Percentiles rank a stretch among this genome's conserved stretches.
phyloP scores from a whole-genome alignment of 2,329 filamentous ascomycete genomes.

The Colletotrichum sp. region DNA sequence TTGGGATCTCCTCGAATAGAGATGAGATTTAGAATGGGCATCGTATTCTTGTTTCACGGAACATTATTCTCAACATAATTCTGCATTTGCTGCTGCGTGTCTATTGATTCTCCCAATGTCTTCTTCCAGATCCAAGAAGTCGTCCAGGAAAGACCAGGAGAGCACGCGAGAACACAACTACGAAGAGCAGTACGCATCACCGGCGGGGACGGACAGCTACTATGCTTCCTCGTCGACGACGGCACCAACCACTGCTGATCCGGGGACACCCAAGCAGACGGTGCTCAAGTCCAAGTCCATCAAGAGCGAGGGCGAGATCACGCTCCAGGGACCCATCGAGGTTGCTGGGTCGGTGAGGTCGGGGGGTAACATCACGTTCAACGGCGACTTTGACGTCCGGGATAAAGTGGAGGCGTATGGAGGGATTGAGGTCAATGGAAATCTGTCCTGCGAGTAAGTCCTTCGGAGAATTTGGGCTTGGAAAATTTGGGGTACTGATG shows the following conservation, averaged over 20 bases:
- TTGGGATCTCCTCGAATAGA: not conserved
- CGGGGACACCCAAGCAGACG: conserved; percentile 25
- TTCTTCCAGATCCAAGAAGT: not conserved
- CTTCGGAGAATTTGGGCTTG: not conserved
- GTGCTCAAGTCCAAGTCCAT: conserved; percentile 41
- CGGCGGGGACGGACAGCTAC: conserved; percentile 22
- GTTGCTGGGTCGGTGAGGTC: conserved; percentile 52
- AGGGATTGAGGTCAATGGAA: conserved; percentile 45
- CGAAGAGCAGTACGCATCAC: not conserved
- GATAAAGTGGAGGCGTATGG: conserved; percentile 54
- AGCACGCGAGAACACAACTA: conserved; percentile 12
- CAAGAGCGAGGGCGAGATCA: conserved; percentile 44
- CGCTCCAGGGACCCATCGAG: conserved; percentile 50
- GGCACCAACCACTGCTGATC: conserved; percentile 3
- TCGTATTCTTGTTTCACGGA: not conserved
- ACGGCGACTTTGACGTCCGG: conserved; percentile 48
- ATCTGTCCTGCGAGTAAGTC: conserved; percentile 47
- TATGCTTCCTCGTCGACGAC: conserved; percentile 27
- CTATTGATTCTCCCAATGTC: not conserved
- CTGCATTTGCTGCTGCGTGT: not conserved
- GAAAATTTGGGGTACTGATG: not conserved
- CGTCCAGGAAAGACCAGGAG: conserved; percentile 12
- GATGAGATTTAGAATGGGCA: not conserved
- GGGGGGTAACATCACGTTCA: conserved; percentile 47
- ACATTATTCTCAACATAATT: not conserved